Base-by-base conservation (phyloP, 78 protist genomes). In the Dictyostelium intermedium region DNA sequence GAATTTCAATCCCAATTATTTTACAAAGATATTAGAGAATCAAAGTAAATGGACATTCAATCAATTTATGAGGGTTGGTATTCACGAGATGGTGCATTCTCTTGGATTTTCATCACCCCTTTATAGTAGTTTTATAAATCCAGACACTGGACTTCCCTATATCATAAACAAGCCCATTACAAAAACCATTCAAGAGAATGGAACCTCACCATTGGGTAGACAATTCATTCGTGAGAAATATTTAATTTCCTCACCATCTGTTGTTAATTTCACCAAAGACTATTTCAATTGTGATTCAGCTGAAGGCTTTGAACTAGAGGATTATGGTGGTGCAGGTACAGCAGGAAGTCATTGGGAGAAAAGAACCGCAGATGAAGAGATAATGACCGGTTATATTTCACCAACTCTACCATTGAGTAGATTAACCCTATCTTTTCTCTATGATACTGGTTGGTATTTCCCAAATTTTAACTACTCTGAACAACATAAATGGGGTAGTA, bases 311-410 rank as follows among this genome's bases (percentile, higher is more conserved):
- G 96, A 84, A 63, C 39, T 93, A 79, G 98, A 96, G 45, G 87
- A 93, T 66, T 47, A 34, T 77, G 96, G 95, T 9, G 91, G 86
- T 60, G 43, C 87, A 10, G 95, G 96, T 25, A 93, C 98, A 18
- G 70, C 39, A 10, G 95, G 96, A 30, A 82, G 93, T 47, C 98
- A 96, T 83, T 96, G 98, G 98, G 96, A 96, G 32, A 66, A 83
- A 85, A 61, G 96, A 45, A 43, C 61, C 0, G 92, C 69, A 0
- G 87, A 50, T 34, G 94, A 89, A 70, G 94, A 89, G 76, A 56
- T 79, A 20, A 89, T 89, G 94, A 78, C 84, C 63, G 94, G 94
- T 56, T 89, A 76, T 32, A 74, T 89, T 7, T 78, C 94, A 50
- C 87, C 61, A 41, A 63, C 56, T 3, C 3, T 81, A 25, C 83